Evolutionary conservation across 2,329 filamentous ascomycete species (phyloP), one percentile per base, ranked within the genome.

Genomic region (Xylariaceae sp.): DNA sequence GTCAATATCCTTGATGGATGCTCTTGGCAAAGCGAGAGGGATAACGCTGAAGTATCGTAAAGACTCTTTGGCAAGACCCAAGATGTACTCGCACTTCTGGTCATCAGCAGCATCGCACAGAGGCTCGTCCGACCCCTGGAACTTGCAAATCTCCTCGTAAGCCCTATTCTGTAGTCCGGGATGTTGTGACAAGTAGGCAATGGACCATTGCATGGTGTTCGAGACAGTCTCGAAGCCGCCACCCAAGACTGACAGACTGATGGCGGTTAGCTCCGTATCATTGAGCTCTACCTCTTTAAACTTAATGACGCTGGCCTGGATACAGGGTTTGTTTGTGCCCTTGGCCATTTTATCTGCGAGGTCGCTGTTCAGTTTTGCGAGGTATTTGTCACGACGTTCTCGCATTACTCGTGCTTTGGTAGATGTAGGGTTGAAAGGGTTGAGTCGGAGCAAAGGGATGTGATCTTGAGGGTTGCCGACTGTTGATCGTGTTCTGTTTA

Each of bases 391-490:
- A 47, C 89, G 77, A 17, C 89, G 77, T n/a, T 74, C 72, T 36
- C 88, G 80, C 69, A 85, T 89, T 54, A 84, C 81, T 7, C 79
- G 71, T 0, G 88, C 87, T 45, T 83, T 78, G 2, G 75, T 75
- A 1, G 61, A 63, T 1, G 50, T 56, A 6, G 51, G 9, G 43
- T 59, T 65, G 17, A 65, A 55, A 2, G 63, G 63, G 61, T 83
- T 90, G 2, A 90, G 67, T 28, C 89, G 78, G 54, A 94, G 66
- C 5, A 92, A 63, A 0, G 89, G 88, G n/a, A 94, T 82, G 60
- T 93, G 93, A 63, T 94, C 89, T 63, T 90, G 87, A 83, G 87
- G 89, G 66, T 93, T 93, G 65, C 91, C 90, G 61, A 86, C 89
- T 0, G 88, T 93, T 22, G 83, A 88, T 44, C 89, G 75, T 64